A percentile compares a stretch with the other conserved stretches of the same genome.
These are phyloP conservation scores for Termitomyces sp. DNA, from an alignment of 1,284 basidiomycete species.

Conservation along the genomic window DNA sequence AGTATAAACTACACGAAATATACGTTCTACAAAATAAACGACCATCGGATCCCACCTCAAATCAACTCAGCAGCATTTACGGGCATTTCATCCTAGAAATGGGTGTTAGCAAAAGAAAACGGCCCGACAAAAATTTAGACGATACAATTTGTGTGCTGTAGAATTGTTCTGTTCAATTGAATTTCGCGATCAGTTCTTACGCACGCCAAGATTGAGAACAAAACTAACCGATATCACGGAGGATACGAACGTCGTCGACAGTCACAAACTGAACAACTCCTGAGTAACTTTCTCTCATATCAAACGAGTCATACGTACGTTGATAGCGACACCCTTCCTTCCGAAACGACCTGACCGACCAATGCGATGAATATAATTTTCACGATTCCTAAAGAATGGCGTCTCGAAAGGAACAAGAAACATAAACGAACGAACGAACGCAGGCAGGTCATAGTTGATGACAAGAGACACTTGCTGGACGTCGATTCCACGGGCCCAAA, in stretches of 20 bases:
- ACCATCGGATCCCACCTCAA: slow-evolving; percentile 29
- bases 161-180: slow-evolving; percentile 61
- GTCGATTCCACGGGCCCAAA: slow-evolving; percentile 98
- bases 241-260: slow-evolving; percentile 83
- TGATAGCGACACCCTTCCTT: slow-evolving; percentile 90
- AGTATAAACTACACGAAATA: slow-evolving; percentile 20
- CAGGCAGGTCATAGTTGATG: slow-evolving; percentile 96
- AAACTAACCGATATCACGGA: slow-evolving; percentile 81
- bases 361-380: slow-evolving; percentile 98
- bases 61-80: slow-evolving; percentile 88
- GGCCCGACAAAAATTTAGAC: slow-evolving; percentile 15
- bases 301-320: slow-evolving; percentile 43
- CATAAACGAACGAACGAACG: slow-evolving; percentile 45
- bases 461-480: slow-evolving; percentile 98
- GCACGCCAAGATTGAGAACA: slow-evolving; percentile 15
- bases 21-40: slow-evolving; percentile 16
- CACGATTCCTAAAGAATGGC: slow-evolving; percentile 69
- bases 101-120: slow-evolving; percentile 19
- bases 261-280: slow-evolving; percentile 71
- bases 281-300: slow-evolving; percentile 11
- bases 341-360: slow-evolving; percentile 95
- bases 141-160: slow-evolving; percentile 85
- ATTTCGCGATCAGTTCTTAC: slow-evolving; percentile 12
- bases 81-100: slow-evolving; percentile 83
- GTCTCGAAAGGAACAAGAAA: slow-evolving; percentile 15